Percentiles rank a stretch among this genome's conserved stretches.
Evolutionary conservation across 192 early-diverging fungal genomes (phyloP).

Genomic region (Backusella tuberculispora): DNA sequence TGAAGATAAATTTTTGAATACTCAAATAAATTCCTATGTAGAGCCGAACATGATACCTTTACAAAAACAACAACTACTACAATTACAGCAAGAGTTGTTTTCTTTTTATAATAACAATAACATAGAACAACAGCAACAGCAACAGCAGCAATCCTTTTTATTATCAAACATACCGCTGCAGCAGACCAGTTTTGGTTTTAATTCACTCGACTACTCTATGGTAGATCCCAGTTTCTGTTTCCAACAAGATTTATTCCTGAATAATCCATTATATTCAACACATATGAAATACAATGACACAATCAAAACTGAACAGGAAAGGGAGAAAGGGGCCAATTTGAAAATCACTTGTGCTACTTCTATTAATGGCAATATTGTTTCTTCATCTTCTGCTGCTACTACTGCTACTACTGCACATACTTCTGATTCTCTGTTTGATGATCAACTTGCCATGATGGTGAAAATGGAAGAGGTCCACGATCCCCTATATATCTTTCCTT

Average conservation of each 20-base stretch:
- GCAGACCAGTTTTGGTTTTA: not conserved
- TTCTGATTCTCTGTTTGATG: constrained; percentile 14
- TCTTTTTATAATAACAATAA: not conserved
- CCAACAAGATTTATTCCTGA: not conserved
- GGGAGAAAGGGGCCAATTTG: too few species aligned
- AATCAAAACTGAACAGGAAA: too few species aligned
- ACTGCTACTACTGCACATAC: not conserved
- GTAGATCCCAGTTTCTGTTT: not conserved
- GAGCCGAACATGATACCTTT: not conserved
- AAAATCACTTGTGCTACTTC: too few species aligned
- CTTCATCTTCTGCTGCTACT: too few species aligned
- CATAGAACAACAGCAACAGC: not conserved
- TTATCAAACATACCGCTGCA: not conserved
- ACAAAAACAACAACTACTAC: not conserved
- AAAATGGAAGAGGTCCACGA: not conserved
- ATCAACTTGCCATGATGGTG: not conserved
- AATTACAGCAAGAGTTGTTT: not conserved
- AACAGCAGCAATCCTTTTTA: not conserved
- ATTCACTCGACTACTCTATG: not conserved
- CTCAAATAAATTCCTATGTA: not conserved
- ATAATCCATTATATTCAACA: not conserved
- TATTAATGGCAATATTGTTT: too few species aligned
- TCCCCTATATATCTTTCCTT: constrained; percentile 10
- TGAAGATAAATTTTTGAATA: not conserved
- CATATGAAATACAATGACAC: not conserved